Evolutionary conservation across 495 filamentous ascomycete genomes (phyloP).

Genomic region (Daldinia loculata): DNA sequence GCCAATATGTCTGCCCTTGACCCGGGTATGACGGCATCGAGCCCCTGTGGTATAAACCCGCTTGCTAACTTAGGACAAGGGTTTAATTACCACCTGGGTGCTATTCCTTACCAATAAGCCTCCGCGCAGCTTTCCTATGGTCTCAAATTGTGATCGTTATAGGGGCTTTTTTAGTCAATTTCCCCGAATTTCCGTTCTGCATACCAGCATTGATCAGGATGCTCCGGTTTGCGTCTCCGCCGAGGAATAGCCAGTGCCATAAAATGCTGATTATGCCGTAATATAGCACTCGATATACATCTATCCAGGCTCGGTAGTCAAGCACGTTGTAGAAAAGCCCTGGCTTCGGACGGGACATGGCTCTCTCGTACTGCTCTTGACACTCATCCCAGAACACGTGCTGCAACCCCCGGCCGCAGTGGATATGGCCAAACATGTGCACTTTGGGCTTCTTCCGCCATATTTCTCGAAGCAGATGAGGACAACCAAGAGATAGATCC

Average conservation of each 20-base stretch:
- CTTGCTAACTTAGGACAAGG: not conserved
- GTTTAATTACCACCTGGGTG: not conserved
- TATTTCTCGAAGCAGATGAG: constrained; percentile 74
- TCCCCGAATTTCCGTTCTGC: constrained; percentile 72
- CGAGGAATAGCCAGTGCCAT: constrained; percentile 74
- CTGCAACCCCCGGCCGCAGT: constrained; percentile 72
- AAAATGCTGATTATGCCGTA: constrained; percentile 71
- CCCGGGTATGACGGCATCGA: too few species aligned
- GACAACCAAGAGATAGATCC: constrained; percentile 80
- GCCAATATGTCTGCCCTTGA: too few species aligned
- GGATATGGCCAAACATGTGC: constrained; percentile 92
- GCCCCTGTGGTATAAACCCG: not conserved
- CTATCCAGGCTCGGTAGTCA: constrained; percentile 65
- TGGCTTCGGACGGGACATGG: constrained; percentile 60
- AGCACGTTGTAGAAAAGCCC: constrained; percentile 58
- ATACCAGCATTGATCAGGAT: constrained; percentile 82
- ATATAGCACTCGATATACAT: constrained; percentile 65
- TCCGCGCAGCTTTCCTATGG: not conserved
- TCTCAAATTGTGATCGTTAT: constrained; percentile 62
- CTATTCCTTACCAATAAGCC: not conserved
- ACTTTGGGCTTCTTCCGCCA: constrained; percentile 81
- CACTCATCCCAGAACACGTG: constrained; percentile 80
- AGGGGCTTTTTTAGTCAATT: constrained; percentile 63
- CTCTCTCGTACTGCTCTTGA: constrained; percentile 73
- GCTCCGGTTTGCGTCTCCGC: constrained; percentile 66